A percentile compares a stretch with the other conserved stretches of the same genome.
Conservation (phyloP, 306 rosid genomes). For the Bauhinia variegata region DNA sequence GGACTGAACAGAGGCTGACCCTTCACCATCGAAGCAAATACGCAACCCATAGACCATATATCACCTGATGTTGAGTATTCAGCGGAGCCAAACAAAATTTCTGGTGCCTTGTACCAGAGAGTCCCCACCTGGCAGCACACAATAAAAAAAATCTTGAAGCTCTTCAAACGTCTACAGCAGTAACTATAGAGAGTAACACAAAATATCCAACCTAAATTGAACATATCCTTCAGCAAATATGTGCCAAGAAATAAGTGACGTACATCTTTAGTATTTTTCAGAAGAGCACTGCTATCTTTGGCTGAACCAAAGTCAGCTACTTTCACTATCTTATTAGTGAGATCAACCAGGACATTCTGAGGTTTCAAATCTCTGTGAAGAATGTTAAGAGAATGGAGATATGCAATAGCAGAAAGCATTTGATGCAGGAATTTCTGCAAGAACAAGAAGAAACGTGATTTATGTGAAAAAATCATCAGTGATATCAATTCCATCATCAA, state of each 20-base stretch:
- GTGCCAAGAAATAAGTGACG: neutral
- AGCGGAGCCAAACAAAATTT: constrained; percentile 32
- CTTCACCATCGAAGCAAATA: constrained; percentile 28
- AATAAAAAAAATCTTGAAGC: neutral
- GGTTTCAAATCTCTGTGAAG: constrained; percentile 30
- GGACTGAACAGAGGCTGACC: constrained; percentile 11
- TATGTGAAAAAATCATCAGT: neutral
- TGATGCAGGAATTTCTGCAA: constrained; percentile 15
- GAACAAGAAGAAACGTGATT: neutral
- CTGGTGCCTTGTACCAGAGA: constrained; percentile 28
- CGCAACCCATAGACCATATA: constrained; percentile 33
- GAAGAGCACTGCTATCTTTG: constrained; percentile 10
- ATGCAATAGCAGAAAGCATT: constrained; percentile 14
- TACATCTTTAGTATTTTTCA: constrained; percentile 3
- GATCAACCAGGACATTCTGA: neutral
- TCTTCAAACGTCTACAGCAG: constrained; percentile 2
- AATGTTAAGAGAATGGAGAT: constrained; percentile 15
- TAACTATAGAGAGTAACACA: neutral
- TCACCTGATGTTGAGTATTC: constrained; percentile 11
- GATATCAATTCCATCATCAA: neutral
- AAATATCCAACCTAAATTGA: neutral
- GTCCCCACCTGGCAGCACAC: constrained; percentile 13
- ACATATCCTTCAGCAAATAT: neutral
- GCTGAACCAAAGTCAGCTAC: constrained; percentile 3
- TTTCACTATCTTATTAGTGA: neutral